Base-by-base conservation (phyloP, 2,329 filamentous ascomycete species). In the Ophiosphaerella korrae region DNA sequence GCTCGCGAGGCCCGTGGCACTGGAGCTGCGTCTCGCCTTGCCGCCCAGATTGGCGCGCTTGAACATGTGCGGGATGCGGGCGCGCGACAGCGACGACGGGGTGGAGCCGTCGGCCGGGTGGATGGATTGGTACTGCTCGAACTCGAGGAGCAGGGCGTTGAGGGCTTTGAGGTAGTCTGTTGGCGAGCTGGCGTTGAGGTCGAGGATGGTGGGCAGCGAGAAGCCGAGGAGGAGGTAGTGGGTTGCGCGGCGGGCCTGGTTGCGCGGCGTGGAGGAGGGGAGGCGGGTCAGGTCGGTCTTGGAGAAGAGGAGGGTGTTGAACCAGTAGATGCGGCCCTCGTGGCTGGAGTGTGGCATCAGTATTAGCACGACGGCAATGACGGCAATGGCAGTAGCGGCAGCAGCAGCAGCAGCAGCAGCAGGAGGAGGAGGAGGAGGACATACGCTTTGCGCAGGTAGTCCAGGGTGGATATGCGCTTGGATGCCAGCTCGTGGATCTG, bases 291-390 rank as follows among this genome's bases (percentile, higher is more conserved):
- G 82, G 73, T 96, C 91, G 26, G 84, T 75, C 66, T 90, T 89
- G 59, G 92, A 90, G 75, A 96, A 96, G 68, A 96, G 88, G 53
- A 96, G 85, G 0, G 94, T 97, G 76, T 97, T 97, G 80, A 97
- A 97, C 92, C 94, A 97, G 78, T 96, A 97, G 36, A 96, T 87
- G 51, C 91, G 87, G 53, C 93, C 92, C 76, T 97, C 92, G 70
- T 99, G 92, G 24, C 91, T 96, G 70, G 44, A 40, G 24, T 37
- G 1, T 36, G n/a, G n/a, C n/a, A n/a, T n/a, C n/a, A n/a, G n/a
- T n/a, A n/a, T n/a, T n/a, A n/a, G n/a, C n/a, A n/a, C n/a, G n/a
- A n/a, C n/a, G n/a, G n/a, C n/a, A n/a, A n/a, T n/a, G n/a, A n/a
- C n/a, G n/a, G n/a, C n/a, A n/a, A n/a, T n/a, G n/a, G n/a, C n/a